Evolutionary conservation across 441 rosid species (phyloP), one percentile per base, ranked within the genome.

Genomic region (Daphne laureola): DNA sequence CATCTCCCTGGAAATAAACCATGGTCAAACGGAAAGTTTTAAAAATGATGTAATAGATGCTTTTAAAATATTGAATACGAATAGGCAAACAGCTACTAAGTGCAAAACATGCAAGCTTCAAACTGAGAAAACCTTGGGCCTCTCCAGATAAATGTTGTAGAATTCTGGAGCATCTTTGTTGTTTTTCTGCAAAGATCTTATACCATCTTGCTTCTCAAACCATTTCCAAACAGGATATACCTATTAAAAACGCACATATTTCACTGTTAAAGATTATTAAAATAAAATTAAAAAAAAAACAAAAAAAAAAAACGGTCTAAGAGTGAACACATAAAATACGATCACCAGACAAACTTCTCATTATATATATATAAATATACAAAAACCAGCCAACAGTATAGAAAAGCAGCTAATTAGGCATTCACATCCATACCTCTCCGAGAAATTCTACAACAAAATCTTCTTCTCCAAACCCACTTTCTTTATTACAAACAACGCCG

Each of bases 181-280:
- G 70, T 88, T 85, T 72, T 90, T 88, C 76, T 94, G 99, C 64
- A 94, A 74, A 57, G 89, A 82, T 54, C 98, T 90, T 60, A 94
- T 94, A 48, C 98, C 99, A 79, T 94, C 99, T 78, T 94, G 99
- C 84, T 94, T 94, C 82, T 94, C 99, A 59, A 78, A 90, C 99
- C 99, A 94, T 77, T 84, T 94, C 99, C 99, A 94, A 41, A 90
- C 96, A 63, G 99, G 99, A 73, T 94, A 94, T 61, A 94, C 98
- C 99, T 94, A 66, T 51, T 49, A 68, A 58, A 77, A 53, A 59
- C 50, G 38, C 43, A 50, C 46, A 70, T 31, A 3, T 64, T 56
- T 65, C 59, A 62, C 48, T 36, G 60, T 27, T 55, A 59, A 42
- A 41, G 11, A n/a, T 46, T n/a, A n/a, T n/a, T n/a, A n/a, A n/a